Base-by-base conservation (phyloP, 345 rosid species). In the Bruguiera gymnorhiza region DNA sequence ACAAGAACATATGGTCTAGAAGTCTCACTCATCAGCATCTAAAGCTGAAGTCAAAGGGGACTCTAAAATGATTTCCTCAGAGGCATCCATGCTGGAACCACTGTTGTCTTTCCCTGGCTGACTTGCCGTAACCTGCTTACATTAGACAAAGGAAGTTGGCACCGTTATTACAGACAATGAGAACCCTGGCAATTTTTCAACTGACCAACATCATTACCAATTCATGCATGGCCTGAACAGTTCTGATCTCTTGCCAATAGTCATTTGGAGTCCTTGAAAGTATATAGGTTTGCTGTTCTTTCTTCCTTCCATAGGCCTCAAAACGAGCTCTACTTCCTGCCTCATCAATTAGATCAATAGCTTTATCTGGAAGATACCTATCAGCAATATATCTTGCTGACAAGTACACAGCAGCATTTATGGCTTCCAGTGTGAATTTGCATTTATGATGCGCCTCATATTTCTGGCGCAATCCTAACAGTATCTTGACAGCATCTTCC, bases 281-380 rank as follows among this genome's bases (percentile, higher is more conserved):
- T 79, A 92, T 87, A 78, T 81, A 80, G 52, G 79, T 84, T 74
- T 86, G 85, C 69, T 90, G 83, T 76, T 95, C 96, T 76, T 85
- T 95, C 84, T 83, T 95, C 89, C 80, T 88, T 83, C 82, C 90
- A 76, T 86, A 85, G 66, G 93, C 88, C 76, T 87, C 81, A 21
- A 95, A 90, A 71, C 83, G 91, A 71, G 99, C 96, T 85, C 97
- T 88, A 79, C 99, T 95, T 75, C 97, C 97, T 37, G 97, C 99
- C 85, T 95, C 97, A 39, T 95, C 99, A 72, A 95, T 85, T 70
- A 92, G 97, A 87, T 92, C 99, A 57, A 95, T 92, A 50, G 99
- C 99, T 84, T 95, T 95, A 83, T 95, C 99, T 7, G 97, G 99
- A 78, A 95, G 97, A 84, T 84, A 83, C 72, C 99, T 88, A 73